phyloP scores from a whole-genome alignment of 129 eudicot genomes.

The Sambucus nigra region DNA sequence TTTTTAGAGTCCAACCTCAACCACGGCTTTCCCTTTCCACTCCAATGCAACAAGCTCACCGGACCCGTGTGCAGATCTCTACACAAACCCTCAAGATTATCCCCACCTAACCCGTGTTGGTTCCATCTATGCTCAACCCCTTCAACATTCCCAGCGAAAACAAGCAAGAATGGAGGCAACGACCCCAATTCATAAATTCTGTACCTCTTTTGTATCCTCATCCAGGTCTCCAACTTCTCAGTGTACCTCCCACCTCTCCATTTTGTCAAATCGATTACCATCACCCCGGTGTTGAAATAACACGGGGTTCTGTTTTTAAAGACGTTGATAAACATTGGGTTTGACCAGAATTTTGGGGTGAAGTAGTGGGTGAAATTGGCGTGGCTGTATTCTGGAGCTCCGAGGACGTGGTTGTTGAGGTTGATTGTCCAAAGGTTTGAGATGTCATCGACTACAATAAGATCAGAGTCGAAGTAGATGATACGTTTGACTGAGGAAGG shows the following conservation, averaged over 20 bases:
- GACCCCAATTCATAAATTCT: slow-evolving; percentile 72
- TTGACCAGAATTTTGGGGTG: slow-evolving; percentile 60
- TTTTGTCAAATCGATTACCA: slow-evolving; percentile 61
- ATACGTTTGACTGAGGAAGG: slow-evolving; percentile 57
- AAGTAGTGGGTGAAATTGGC: slow-evolving; percentile 82
- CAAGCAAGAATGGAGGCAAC: slow-evolving; percentile 64
- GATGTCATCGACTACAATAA: slow-evolving; percentile 73
- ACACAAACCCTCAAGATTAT: slow-evolving; percentile 56
- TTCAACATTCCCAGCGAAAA: slow-evolving; percentile 68
- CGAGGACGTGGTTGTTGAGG: slow-evolving; percentile 50
- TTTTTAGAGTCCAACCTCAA: slow-evolving; percentile 60
- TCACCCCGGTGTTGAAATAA: slow-evolving; percentile 86
- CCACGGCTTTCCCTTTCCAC: slow-evolving; percentile 98
- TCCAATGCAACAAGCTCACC: slow-evolving; percentile 87
- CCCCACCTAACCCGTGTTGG: slow-evolving; percentile 80
- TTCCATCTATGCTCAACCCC: slow-evolving; percentile 86
- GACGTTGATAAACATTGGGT: slow-evolving; percentile 23
- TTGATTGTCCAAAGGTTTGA: slow-evolving; percentile 46
- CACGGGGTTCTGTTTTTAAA: slow-evolving; percentile 40
- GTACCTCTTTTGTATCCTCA: slow-evolving; percentile 59
- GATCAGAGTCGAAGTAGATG: slow-evolving; percentile 87
- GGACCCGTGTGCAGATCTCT: slow-evolving; percentile 82
- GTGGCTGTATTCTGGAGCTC: slow-evolving; percentile 86
- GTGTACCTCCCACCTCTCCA: slow-evolving; percentile 56
- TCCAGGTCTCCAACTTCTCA: slow-evolving; percentile 58